A percentile compares a stretch with the other conserved stretches of the same genome.
phyloP scores from a whole-genome alignment of 1,139 yeast genomes.

The Magnusiomyces magnusii region DNA sequence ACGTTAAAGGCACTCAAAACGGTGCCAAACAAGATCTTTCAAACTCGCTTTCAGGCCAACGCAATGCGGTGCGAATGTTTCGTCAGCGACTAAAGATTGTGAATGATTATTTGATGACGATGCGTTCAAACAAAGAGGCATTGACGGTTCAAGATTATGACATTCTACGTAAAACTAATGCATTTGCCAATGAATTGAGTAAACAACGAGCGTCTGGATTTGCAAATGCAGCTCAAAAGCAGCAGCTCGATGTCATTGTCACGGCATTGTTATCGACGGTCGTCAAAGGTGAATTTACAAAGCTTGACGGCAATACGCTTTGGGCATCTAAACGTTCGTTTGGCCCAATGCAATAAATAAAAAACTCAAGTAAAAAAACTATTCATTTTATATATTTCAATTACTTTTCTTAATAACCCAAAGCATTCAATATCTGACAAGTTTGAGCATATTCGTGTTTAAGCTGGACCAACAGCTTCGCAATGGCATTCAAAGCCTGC shows the following conservation, averaged over 20 bases:
- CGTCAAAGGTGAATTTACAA: conserved; percentile 19
- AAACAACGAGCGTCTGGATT: conserved; percentile 12
- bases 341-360: conserved; percentile 18
- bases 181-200: conserved; percentile 21
- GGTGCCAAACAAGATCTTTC: conserved; percentile 15
- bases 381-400: too few relatives aligned
- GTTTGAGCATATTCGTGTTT: neutral
- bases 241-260: conserved; percentile 23
- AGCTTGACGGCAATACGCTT: conserved; percentile 11
- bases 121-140: conserved; percentile 12
- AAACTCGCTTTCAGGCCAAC: conserved; percentile 27
- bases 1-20: conserved; percentile 23
- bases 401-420: neutral
- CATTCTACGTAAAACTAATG: conserved; percentile 24
- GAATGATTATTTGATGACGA: conserved; percentile 23
- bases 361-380: too few relatives aligned
- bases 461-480: neutral
- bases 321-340: conserved; percentile 37
- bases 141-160: conserved; percentile 18
- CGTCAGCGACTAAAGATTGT: conserved; percentile 25
- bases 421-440: neutral
- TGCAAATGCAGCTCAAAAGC: conserved; percentile 18
- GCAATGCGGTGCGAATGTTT: conserved; percentile 30
- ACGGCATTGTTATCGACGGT: conserved; percentile 23
- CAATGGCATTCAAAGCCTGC: neutral